phyloP scores from a whole-genome alignment of 768 basidiomycete genomes.

The Phaffia australis region DNA sequence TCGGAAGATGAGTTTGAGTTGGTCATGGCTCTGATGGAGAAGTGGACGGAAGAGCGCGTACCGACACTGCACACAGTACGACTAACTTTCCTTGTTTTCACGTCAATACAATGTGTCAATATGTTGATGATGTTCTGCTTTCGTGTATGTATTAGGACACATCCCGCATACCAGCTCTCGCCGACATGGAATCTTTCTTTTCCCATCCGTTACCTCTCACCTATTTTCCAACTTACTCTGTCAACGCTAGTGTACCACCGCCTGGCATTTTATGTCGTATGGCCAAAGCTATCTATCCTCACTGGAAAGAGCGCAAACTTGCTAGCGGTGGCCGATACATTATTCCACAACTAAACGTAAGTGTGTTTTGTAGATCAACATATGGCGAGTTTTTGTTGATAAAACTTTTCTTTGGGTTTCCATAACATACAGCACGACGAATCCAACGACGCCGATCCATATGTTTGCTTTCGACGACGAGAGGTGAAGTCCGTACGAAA shows the following conservation, averaged over 20 bases:
- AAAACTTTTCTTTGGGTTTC: not conserved
- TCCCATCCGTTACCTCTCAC: slow-evolving; percentile 50
- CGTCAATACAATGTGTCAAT: not conserved
- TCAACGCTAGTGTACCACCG: slow-evolving; percentile 59
- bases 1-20: slow-evolving; percentile 89
- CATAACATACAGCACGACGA: slow-evolving; percentile 59
- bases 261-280: slow-evolving; percentile 55
- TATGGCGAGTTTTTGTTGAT: not conserved
- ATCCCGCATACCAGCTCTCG: slow-evolving; percentile 35
- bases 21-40: slow-evolving; percentile 89
- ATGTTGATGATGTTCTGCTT: slow-evolving; percentile 5
- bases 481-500: slow-evolving; percentile 91
- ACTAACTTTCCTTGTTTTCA: slow-evolving; percentile 27
- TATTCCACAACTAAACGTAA: slow-evolving; percentile 76
- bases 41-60: slow-evolving; percentile 74
- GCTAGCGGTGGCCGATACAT: slow-evolving; percentile 72
- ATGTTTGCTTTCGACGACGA: slow-evolving; percentile 90
- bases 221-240: slow-evolving; percentile 56
- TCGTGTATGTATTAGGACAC: slow-evolving; percentile 39
- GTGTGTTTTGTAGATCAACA: slow-evolving; percentile 32
- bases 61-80: slow-evolving; percentile 82
- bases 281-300: slow-evolving; percentile 65
- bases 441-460: slow-evolving; percentile 77
- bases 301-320: slow-evolving; percentile 78
- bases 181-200: slow-evolving; percentile 51